phyloP scores from a whole-genome alignment of 441 rosid genomes.

The Gossypium gossypioides region DNA sequence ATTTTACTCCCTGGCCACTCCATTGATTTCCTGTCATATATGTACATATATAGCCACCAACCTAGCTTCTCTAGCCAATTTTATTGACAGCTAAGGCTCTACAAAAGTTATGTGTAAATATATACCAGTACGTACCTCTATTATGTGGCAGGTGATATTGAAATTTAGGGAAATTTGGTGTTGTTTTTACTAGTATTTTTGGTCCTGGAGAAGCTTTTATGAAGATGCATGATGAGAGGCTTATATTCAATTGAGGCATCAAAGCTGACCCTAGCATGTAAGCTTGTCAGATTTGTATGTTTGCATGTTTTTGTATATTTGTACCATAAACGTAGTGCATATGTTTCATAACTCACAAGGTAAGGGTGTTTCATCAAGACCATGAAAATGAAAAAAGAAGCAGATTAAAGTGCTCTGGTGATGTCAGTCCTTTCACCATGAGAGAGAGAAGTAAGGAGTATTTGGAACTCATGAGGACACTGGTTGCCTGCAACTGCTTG shows the following conservation, averaged over 20 bases:
- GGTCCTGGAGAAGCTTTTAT: neutral
- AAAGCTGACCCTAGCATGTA: slow-evolving; percentile 2
- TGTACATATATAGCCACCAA: neutral
- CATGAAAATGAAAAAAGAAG: neutral
- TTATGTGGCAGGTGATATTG: neutral
- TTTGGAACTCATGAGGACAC: neutral
- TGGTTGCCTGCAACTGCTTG: neutral
- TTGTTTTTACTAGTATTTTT: neutral
- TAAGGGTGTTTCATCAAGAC: slow-evolving; percentile 14
- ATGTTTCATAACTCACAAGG: neutral
- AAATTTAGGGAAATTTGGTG: neutral
- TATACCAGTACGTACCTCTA: neutral
- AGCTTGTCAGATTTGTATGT: slow-evolving; percentile 20
- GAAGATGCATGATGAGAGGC: neutral
- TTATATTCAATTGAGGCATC: neutral
- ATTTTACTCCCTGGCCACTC: neutral
- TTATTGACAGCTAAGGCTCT: neutral
- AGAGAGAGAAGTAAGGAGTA: neutral
- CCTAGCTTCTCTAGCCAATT: neutral
- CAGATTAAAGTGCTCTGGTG: neutral
- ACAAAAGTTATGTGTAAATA: too few relatives aligned
- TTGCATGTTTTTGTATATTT: slow-evolving; percentile 7
- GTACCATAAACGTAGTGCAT: neutral
- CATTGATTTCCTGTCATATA: too few relatives aligned
- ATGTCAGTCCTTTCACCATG: neutral